phyloP scores from a whole-genome alignment of 2,329 filamentous ascomycete genomes.

The Cryphonectria naterciae region DNA sequence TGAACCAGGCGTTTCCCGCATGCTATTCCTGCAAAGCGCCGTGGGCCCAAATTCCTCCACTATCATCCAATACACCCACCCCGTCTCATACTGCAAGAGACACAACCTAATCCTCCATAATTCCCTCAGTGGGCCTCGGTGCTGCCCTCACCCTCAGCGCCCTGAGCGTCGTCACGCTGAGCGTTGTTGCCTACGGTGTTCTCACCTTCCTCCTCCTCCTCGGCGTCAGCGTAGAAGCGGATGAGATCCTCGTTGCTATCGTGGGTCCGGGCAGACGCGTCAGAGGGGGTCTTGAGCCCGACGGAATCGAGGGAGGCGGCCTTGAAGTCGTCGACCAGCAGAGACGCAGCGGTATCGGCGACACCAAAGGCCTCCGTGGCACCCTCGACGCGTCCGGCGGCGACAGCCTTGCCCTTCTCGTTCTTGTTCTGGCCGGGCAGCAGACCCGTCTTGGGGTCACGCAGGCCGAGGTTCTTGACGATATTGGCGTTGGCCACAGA shows the following conservation, averaged over 20 bases:
- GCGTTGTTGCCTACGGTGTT: not conserved
- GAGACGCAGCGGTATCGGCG: not conserved
- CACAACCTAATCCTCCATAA: not conserved
- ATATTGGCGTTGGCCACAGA: slow-evolving; percentile 47
- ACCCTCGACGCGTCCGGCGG: not conserved
- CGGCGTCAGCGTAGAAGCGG: slow-evolving; percentile 15
- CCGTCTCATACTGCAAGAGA: slow-evolving; percentile 7
- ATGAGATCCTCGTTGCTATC: slow-evolving; percentile 27
- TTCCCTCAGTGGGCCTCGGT: not conserved
- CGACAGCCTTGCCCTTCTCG: not conserved
- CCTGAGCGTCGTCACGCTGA: not conserved
- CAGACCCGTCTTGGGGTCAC: not conserved
- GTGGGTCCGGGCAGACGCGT: slow-evolving; percentile 5
- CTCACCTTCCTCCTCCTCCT: not conserved
- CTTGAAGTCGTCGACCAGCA: slow-evolving; percentile 8
- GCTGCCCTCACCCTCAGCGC: not conserved
- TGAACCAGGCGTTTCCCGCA: not conserved
- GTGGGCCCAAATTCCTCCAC: not conserved
- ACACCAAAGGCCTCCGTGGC: not conserved
- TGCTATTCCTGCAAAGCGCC: not conserved
- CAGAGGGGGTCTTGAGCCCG: slow-evolving; percentile 11
- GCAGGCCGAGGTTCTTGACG: slow-evolving; percentile 45
- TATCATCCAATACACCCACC: slow-evolving; percentile 21
- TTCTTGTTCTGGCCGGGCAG: not conserved
- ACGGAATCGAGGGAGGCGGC: not conserved